Conservation (phyloP, 2,329 filamentous ascomycete species). For the Arthrobotrys conoides region DNA sequence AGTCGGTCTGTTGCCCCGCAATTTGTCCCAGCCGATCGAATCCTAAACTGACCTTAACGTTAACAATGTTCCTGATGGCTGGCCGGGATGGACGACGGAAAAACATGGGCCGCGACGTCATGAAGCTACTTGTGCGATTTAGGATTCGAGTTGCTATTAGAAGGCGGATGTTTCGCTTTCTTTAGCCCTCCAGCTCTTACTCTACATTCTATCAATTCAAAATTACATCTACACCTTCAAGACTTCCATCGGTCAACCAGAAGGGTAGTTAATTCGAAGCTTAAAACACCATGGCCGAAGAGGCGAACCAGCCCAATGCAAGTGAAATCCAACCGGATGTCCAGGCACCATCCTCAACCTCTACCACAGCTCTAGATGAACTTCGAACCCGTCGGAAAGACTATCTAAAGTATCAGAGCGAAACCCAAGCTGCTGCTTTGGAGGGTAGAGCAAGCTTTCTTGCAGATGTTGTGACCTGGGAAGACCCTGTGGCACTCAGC, state of each 20-base stretch:
- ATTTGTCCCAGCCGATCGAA: not conserved
- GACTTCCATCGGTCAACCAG: too few relatives aligned
- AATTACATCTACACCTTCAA: not conserved
- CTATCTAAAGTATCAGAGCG: constrained; percentile 42
- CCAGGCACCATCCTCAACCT: constrained; percentile 44
- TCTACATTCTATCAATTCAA: not conserved
- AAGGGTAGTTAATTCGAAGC: not conserved
- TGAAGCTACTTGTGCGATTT: constrained; percentile 21
- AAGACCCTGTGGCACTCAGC: constrained; percentile 38
- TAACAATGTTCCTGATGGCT: not conserved
- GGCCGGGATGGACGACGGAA: constrained; percentile 9
- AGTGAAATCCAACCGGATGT: constrained; percentile 43
- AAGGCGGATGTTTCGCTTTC: not conserved
- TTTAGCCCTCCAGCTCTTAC: not conserved
- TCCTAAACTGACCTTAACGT: constrained; percentile 19
- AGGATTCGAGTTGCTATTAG: constrained; percentile 19
- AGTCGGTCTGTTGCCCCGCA: not conserved
- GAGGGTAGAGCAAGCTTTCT: constrained; percentile 33
- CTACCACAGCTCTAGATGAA: constrained; percentile 44
- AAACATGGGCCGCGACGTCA: constrained; percentile 24
- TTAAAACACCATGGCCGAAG: constrained; percentile 20
- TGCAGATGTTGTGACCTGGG: constrained; percentile 48
- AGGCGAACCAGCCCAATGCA: constrained; percentile 3
- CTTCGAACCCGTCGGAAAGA: constrained; percentile 57
- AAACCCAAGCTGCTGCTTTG: constrained; percentile 43